Percentiles rank a stretch among this genome's conserved stretches.
Conservation (phyloP, 345 rosid species). For the Salix brachista region DNA sequence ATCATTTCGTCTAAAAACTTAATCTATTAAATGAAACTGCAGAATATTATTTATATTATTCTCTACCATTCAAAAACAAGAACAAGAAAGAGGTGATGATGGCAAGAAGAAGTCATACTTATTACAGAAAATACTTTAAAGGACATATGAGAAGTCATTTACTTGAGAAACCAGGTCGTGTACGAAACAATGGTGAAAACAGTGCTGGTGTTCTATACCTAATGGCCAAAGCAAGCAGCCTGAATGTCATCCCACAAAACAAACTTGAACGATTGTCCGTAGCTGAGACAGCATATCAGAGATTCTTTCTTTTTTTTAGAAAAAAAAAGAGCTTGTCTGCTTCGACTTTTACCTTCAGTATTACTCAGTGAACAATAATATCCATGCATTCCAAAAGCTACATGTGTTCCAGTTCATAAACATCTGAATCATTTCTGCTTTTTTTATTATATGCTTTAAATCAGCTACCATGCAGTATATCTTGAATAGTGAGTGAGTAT, state of each 20-base stretch:
- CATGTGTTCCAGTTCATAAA: not conserved
- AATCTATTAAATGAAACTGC: no score
- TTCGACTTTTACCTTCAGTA: conserved; percentile 1
- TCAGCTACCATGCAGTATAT: not conserved
- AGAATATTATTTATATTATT: no score
- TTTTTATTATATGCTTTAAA: not conserved
- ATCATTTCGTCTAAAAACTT: no score
- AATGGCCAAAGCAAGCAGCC: not conserved
- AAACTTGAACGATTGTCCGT: conserved; percentile 8
- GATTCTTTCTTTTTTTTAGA: conserved; percentile 17
- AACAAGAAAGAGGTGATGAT: not conserved
- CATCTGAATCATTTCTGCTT: not conserved
- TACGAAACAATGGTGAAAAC: not conserved
- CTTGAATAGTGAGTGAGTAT: conserved; percentile 1
- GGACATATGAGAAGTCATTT: not conserved
- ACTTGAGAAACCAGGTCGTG: not conserved
- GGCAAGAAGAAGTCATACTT: not conserved
- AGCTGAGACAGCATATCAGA: conserved; percentile 13
- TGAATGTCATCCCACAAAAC: conserved; percentile 4
- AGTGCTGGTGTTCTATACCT: not conserved
- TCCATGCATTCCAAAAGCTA: not conserved
- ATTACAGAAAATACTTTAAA: not conserved
- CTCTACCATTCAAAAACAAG: not conserved
- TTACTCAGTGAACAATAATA: not conserved
- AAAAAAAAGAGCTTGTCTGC: conserved; percentile 9